Percentiles rank a stretch among this genome's conserved stretches.
Evolutionary conservation across 2,329 filamentous ascomycete genomes (phyloP).

Genomic region (Colletotrichum siamense): DNA sequence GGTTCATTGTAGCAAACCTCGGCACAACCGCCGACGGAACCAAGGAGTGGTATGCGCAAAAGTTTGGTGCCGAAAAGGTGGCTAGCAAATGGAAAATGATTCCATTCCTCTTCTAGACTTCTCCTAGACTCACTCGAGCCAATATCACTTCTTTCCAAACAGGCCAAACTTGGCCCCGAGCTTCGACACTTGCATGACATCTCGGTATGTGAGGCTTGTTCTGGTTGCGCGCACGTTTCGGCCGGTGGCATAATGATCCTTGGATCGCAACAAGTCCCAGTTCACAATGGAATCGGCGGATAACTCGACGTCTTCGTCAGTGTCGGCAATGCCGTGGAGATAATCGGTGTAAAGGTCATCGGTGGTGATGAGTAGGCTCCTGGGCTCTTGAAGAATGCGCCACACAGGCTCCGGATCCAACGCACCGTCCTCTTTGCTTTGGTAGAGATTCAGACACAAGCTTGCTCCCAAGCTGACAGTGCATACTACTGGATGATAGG

Average conservation of each 20-base stretch:
- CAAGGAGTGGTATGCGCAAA: conserved; percentile 77
- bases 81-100: conserved; percentile 76
- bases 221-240: conserved; percentile 63
- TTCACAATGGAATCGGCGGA: conserved; percentile 69
- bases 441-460: conserved; percentile 79
- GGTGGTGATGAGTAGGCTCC: conserved; percentile 79
- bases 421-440: conserved; percentile 65
- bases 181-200: conserved; percentile 83
- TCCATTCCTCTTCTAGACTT: conserved; percentile 68
- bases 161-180: conserved; percentile 71
- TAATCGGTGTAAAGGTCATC: conserved; percentile 71
- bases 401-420: conserved; percentile 55
- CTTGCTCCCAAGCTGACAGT: conserved; percentile 85
- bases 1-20: conserved; percentile 81
- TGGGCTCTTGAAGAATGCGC: conserved; percentile 80
- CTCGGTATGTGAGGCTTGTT: conserved; percentile 80
- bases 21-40: conserved; percentile 82
- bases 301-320: conserved; percentile 70
- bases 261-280: conserved; percentile 69
- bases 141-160: conserved; percentile 43
- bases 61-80: conserved; percentile 73
- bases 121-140: conserved; percentile 47
- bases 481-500: conserved; percentile 87
- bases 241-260: conserved; percentile 52
- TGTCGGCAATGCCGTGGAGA: conserved; percentile 76